These are phyloP conservation scores for Candida peoriensis DNA, from an alignment of 805 yeast species.

Conservation along the genomic window DNA sequence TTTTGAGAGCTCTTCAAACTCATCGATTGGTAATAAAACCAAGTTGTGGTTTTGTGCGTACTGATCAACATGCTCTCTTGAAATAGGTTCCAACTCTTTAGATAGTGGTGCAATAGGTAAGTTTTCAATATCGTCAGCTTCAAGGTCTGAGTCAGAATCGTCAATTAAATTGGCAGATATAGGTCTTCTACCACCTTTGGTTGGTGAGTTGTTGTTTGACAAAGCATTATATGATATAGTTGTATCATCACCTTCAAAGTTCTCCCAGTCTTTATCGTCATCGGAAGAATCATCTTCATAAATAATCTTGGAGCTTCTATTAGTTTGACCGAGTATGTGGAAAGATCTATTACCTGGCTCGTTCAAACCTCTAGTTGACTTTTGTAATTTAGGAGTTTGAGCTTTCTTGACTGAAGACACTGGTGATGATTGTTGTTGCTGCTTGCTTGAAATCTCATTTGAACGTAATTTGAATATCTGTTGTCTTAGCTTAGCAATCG, in stretches of 20 bases:
- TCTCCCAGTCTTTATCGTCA: conserved; percentile 25
- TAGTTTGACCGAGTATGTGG: conserved; percentile 18
- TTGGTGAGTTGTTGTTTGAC: conserved; percentile 13
- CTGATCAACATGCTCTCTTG: conserved; percentile 23
- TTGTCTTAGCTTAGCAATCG: conserved; percentile 54
- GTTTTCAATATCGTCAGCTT: conserved; percentile 19
- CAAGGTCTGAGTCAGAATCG: conserved; percentile 22
- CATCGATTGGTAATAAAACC: conserved; percentile 22
- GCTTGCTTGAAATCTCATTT: conserved; percentile 17
- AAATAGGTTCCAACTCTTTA: conserved; percentile 15
- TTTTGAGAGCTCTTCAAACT: conserved; percentile 9
- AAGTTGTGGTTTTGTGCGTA: conserved; percentile 27
- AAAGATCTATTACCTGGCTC: conserved; percentile 12
- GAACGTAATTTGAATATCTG: conserved; percentile 24
- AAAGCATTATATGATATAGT: conserved; percentile 7
- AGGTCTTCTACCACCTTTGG: conserved; percentile 7
- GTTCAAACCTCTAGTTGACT: conserved; percentile 7
- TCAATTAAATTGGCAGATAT: conserved; percentile 9
- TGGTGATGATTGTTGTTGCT: conserved; percentile 14
- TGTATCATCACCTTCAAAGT: conserved; percentile 20
- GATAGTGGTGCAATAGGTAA: conserved; percentile 19
- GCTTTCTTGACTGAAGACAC: too few relatives aligned
- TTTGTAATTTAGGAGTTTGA: conserved; percentile 7
- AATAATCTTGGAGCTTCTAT: conserved; percentile 21
- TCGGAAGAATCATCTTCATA: conserved; percentile 18